These are phyloP conservation scores for Singerocomus inundabilis DNA, from an alignment of 1,284 basidiomycete species.

Conservation along the genomic window DNA sequence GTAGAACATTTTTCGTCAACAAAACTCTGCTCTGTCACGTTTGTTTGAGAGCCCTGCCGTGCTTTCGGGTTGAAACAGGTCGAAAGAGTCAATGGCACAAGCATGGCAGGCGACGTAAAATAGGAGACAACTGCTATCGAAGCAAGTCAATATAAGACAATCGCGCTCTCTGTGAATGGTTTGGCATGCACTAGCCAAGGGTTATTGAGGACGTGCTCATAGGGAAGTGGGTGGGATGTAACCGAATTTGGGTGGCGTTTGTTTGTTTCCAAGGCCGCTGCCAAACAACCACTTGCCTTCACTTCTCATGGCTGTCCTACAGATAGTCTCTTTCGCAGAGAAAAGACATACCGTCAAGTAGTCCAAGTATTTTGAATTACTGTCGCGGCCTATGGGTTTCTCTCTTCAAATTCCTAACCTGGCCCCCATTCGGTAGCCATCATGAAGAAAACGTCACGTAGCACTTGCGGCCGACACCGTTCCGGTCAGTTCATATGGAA, in stretches of 20 bases:
- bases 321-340: no score
- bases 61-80: conserved; percentile 14
- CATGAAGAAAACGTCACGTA: not conserved
- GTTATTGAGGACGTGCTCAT: conserved; percentile 9
- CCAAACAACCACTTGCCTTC: conserved; percentile 20
- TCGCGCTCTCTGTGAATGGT: not conserved
- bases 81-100: conserved; percentile 31
- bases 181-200: conserved; percentile 5
- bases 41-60: conserved; percentile 10
- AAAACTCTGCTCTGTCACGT: conserved; percentile 26
- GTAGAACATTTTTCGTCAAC: conserved; percentile 20
- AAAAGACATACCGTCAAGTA: not conserved
- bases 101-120: conserved; percentile 14
- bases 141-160: not conserved
- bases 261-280: conserved; percentile 31
- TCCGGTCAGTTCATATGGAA: not conserved
- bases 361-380: not conserved
- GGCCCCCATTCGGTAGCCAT: not conserved
- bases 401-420: not conserved
- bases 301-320: no score
- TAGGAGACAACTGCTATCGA: not conserved
- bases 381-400: no score
- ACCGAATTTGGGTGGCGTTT: conserved; percentile 24
- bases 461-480: not conserved
- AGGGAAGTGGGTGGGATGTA: not conserved